phyloP scores from a whole-genome alignment of 116 monocot species.

The Zostera marina region DNA sequence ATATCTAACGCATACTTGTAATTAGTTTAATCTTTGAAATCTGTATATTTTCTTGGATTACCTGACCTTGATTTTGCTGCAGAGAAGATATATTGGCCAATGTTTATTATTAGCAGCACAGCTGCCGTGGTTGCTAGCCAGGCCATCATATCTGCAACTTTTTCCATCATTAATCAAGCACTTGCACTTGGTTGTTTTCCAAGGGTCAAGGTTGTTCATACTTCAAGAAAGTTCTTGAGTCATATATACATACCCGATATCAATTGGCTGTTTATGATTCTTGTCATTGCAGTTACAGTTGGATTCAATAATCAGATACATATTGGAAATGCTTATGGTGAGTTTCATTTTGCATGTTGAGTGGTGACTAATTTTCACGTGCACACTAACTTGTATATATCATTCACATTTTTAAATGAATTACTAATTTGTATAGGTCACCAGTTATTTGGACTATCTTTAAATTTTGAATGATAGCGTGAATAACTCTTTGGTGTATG shows the following conservation, averaged over 20 bases:
- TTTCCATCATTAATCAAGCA: conserved; percentile 87
- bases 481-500: neutral
- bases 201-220: conserved; percentile 78
- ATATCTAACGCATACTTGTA: neutral
- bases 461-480: neutral
- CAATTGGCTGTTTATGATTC: conserved; percentile 90
- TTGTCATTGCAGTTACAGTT: conserved; percentile 77
- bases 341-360: neutral
- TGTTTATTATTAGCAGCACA: conserved; percentile 54
- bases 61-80: conserved; percentile 1
- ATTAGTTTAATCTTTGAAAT: no score
- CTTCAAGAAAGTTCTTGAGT: conserved; percentile 71
- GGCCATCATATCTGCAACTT: conserved; percentile 83
- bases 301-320: conserved; percentile 88
- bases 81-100: conserved; percentile 80
- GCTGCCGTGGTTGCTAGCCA: conserved; percentile 87
- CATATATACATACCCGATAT: conserved; percentile 94
- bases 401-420: no score
- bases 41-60: no score
- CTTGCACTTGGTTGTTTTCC: conserved; percentile 84
- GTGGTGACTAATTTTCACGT: no score
- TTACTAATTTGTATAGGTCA: neutral
- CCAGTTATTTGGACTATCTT: neutral
- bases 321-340: conserved; percentile 94
- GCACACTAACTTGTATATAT: no score